These are phyloP conservation scores for Coniochaeta ligniaria DNA, from an alignment of 2,329 filamentous ascomycete species.

Conservation along the genomic window DNA sequence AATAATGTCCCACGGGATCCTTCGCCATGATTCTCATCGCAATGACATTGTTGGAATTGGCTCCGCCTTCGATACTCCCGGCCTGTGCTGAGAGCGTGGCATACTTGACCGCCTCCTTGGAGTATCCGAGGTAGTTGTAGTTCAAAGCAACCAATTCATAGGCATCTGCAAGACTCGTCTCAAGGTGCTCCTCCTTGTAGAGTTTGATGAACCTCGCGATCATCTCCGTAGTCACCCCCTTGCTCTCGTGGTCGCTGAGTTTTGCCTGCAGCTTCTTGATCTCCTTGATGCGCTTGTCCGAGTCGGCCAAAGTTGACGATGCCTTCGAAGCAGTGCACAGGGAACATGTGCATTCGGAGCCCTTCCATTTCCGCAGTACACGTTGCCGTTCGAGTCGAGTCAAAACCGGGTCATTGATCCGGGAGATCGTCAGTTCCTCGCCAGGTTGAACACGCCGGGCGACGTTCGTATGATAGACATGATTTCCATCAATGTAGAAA, in stretches of 20 bases:
- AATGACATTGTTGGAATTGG: conserved; percentile 21
- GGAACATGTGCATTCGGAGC: conserved; percentile 27
- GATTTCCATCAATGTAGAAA: conserved; percentile 20
- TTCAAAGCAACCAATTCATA: conserved; percentile 32
- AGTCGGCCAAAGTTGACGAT: conserved; percentile 6
- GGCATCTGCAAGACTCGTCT: conserved; percentile 27
- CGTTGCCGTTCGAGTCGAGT: conserved; percentile 16
- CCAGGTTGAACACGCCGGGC: conserved; percentile 23
- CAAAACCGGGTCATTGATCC: conserved; percentile 25
- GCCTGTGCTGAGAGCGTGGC: conserved; percentile 26
- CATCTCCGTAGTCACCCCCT: conserved; percentile 14
- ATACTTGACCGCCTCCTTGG: conserved; percentile 23
- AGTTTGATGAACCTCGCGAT: conserved; percentile 24
- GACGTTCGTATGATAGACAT: conserved; percentile 25
- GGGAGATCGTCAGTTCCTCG: conserved; percentile 31
- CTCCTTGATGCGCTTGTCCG: conserved; percentile 19
- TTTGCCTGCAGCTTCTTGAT: conserved; percentile 20
- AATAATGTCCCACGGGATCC: conserved; percentile 23
- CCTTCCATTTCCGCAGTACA: conserved; percentile 21
- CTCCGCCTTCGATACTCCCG: conserved; percentile 28
- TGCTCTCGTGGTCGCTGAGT: conserved; percentile 16
- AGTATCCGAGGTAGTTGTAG: conserved; percentile 26
- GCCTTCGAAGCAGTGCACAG: conserved; percentile 20
- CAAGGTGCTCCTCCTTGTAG: conserved; percentile 25
- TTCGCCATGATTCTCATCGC: conserved; percentile 25